Base-by-base conservation (phyloP, 2,329 filamentous ascomycete genomes). In the Colletotrichum tropicale region DNA sequence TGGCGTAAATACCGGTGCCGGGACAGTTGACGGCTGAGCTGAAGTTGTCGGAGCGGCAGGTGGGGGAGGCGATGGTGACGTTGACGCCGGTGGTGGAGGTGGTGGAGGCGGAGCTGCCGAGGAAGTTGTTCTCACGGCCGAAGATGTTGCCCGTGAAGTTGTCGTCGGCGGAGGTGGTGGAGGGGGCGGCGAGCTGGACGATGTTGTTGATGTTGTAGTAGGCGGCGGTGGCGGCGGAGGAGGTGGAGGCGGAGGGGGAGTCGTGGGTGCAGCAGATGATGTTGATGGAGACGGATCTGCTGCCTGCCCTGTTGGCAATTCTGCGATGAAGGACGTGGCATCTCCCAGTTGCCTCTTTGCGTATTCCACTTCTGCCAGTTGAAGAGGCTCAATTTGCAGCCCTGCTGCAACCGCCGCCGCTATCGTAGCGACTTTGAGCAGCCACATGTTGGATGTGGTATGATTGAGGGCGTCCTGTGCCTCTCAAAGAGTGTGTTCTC, bases 241-340 rank as follows among this genome's bases (percentile, higher is more conserved):
- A n/a, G 62, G 70, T 8, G 65, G 65, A 15, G 64, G 70, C 4
- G 52, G n/a, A 15, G 52, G 26, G 6, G 56, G 43, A 15, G 66
- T 52, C 5, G 56, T 55, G 5, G 58, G 32, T 15, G 34, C 52
- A 60, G 67, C 8, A 10, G 48, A n/a, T 12, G 67, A 43, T 16
- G 67, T 34, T 26, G 67, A n/a, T 4, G 73, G 8, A 18, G 66
- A 69, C 36, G 66, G 30, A 13, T 69, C 55, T 28, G 52, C 66
- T 18, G 73, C 56, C 28, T 67, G 38, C 3, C 64, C 74, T 1
- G 74, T 76, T 21, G 74, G 74, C 5, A 76, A 28, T 5, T 68
- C 64, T 4, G 74, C 74, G 18, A 76, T 76, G 34, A 76, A 76
- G 8, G 74, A 76, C 2, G 74, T 74, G 5, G 70, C 70, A 18